Conservation (phyloP, 1,284 basidiomycete genomes). For the Leccinum insolens region DNA sequence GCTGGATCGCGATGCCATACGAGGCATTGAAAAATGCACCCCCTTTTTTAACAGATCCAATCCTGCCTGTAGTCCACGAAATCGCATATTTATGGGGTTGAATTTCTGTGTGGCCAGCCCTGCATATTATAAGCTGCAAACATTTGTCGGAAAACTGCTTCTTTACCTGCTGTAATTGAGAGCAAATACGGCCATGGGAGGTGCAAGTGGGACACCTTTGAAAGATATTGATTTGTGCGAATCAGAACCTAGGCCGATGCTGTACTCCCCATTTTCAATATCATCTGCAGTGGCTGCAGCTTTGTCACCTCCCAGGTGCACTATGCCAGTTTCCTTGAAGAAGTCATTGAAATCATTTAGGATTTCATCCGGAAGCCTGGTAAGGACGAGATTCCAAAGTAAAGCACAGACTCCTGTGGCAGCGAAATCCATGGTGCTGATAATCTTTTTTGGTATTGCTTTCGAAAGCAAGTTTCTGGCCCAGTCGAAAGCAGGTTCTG, state of each 20-base stretch:
- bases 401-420: neutral
- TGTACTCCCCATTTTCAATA: neutral
- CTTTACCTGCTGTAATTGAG: neutral
- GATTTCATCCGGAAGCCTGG: neutral
- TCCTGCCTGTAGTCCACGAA: neutral
- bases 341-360: neutral
- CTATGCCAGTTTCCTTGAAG: neutral
- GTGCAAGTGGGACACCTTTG: neutral
- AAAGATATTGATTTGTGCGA: neutral
- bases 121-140: neutral
- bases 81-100: neutral
- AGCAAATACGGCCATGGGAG: neutral
- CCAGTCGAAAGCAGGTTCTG: neutral
- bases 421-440: neutral
- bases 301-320: neutral
- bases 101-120: neutral
- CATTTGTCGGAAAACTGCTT: too few species aligned
- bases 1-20: neutral
- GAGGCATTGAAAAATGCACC: neutral
- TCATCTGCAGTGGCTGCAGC: neutral
- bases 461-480: neutral
- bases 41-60: neutral
- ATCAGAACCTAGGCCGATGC: neutral
- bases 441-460: neutral
- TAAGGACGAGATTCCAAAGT: neutral